phyloP scores from a whole-genome alignment of 2,329 filamentous ascomycete species.

The Penicillium sp. region DNA sequence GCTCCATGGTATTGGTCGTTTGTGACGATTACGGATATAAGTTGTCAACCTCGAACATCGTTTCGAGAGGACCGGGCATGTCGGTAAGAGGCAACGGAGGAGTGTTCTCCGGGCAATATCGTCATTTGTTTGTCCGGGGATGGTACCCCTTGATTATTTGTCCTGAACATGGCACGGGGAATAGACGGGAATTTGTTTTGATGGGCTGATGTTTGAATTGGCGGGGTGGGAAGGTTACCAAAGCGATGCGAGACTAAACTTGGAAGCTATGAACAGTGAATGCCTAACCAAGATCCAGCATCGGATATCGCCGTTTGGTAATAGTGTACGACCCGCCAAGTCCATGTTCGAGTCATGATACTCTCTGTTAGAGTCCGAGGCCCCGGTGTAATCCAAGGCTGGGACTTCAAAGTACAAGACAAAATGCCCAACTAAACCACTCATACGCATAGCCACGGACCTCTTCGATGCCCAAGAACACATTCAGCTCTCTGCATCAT shows the following conservation, averaged over 20 bases:
- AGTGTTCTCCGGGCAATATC: conserved; percentile 1
- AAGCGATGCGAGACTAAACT: neutral
- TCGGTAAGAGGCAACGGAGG: neutral
- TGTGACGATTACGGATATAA: conserved; percentile 6
- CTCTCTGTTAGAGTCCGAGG: neutral
- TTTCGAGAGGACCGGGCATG: neutral
- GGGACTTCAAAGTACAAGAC: conserved; percentile 6
- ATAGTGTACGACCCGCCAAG: neutral
- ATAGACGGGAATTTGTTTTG: neutral
- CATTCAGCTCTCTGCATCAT: neutral
- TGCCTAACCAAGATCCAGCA: neutral
- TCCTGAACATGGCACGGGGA: neutral
- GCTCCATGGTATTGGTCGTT: neutral
- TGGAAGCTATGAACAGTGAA: neutral
- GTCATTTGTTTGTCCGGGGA: neutral
- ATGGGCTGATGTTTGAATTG: neutral
- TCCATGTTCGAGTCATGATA: neutral
- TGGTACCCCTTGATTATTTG: neutral
- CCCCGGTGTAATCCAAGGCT: neutral
- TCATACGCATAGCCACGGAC: conserved; percentile 1
- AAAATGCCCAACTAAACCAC: neutral
- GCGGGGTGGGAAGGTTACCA: neutral
- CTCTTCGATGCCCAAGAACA: neutral
- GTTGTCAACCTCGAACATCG: neutral
- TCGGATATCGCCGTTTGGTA: neutral